Evolutionary conservation across 148 eudicot species (phyloP).

Genomic region (Amaranthus hypochondriacus): DNA sequence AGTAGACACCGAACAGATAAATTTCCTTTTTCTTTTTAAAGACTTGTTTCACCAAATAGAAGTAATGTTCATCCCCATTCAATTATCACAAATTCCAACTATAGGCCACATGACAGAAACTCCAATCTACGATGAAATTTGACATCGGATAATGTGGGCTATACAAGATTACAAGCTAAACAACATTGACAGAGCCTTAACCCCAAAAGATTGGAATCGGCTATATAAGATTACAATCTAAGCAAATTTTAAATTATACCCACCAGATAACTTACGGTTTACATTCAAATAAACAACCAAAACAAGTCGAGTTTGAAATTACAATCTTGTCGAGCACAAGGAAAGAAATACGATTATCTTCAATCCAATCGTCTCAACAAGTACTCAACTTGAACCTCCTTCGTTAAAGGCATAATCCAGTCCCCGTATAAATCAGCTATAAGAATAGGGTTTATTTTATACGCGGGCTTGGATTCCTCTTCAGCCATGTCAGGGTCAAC

Average conservation of each 20-base stretch:
- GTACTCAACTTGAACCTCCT: slow-evolving; percentile 84
- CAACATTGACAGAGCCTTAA: too few relatives aligned
- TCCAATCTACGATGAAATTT: too few relatives aligned
- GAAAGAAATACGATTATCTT: not conserved
- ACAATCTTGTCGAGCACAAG: not conserved
- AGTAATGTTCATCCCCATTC: slow-evolving; percentile 4
- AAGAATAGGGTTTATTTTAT: slow-evolving; percentile 69
- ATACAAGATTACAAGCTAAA: not conserved
- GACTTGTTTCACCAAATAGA: not conserved
- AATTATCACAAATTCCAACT: too few relatives aligned
- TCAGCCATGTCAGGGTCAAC: slow-evolving; percentile 29
- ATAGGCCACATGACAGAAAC: too few relatives aligned
- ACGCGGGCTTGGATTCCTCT: slow-evolving; percentile 39
- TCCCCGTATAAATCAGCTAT: slow-evolving; percentile 84
- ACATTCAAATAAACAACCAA: not conserved
- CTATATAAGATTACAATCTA: not conserved
- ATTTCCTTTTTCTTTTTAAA: too few relatives aligned
- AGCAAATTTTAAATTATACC: not conserved
- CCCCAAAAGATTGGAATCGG: not conserved
- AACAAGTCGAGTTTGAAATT: not conserved
- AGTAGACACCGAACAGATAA: too few relatives aligned
- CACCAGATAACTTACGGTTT: not conserved
- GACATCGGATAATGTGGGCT: not conserved
- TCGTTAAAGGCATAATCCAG: slow-evolving; percentile 97
- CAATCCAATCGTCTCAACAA: slow-evolving; percentile 84